Evolutionary conservation across 2,329 filamentous ascomycete genomes (phyloP), one percentile per base, ranked within the genome.

Genomic region (Alternaria rosae): DNA sequence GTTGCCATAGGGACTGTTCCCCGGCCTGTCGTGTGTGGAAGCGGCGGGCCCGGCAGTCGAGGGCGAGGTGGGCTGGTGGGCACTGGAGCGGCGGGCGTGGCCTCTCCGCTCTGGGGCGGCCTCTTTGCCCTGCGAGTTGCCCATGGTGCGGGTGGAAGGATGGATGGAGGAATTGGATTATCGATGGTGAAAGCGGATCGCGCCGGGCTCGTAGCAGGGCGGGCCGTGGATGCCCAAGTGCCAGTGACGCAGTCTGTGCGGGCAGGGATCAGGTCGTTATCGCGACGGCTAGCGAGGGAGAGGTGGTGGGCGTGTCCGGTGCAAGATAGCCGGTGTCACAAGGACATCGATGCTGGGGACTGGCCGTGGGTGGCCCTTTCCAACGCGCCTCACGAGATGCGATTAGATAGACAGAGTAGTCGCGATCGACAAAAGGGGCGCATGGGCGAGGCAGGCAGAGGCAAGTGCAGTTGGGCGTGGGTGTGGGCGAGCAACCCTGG

Each of bases 81-180:
- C 64, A 66, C 72, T 76, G 28, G 70, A 70, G 28, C 75, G 75
- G 32, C 77, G 76, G 42, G 74, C 73, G 25, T 78, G 75, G 52
- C 76, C 74, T 48, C 73, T 66, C 41, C 74, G 70, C 38, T 76
- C 65, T n/a, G 78, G 74, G 23, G 79, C 80, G 53, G 80, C 70
- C 67, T 85, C 83, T 72, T 82, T 84, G 62, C 77, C 81, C 59
- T 83, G 81, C 72, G 78, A 83, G 74, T 84, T 85, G 43, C 83
- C 83, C 83, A 85, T 78, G 54, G 65, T 59, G 66, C 53, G 57
- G 60, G 35, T 26, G 28, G 48, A 50, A 54, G 56, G 54, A 61
- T 17, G 32, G 62, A 53, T 47, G 26, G 58, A 38, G 56, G 48
- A 45, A 53, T 54, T 54, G 47, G 41, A 55, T 44, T 53, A 44